Percentiles rank a stretch among this genome's conserved stretches.
Conservation (phyloP, 345 rosid genomes). For the Pugionium cornutum region DNA sequence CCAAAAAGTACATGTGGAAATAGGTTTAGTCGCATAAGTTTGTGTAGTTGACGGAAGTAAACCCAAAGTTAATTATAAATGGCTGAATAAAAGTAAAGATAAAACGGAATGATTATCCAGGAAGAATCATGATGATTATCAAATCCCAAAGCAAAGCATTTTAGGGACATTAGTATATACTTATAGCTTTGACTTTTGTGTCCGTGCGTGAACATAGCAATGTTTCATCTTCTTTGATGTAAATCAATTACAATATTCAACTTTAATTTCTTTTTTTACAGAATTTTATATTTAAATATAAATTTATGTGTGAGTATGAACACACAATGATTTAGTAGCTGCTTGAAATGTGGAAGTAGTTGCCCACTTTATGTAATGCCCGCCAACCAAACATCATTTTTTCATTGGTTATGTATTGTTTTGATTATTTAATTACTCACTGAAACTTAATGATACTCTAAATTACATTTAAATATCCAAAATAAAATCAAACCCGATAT, state of each 20-base stretch:
- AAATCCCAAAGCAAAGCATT: slow-evolving; percentile 41
- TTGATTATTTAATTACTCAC: slow-evolving; percentile 36
- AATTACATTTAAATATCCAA: slow-evolving; percentile 11
- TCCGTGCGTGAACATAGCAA: slow-evolving; percentile 38
- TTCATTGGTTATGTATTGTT: slow-evolving; percentile 27
- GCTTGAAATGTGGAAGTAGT: slow-evolving; percentile 39
- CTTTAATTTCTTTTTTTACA: too few species aligned
- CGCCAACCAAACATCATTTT: slow-evolving; percentile 37
- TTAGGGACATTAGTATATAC: slow-evolving; percentile 29
- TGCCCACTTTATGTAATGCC: slow-evolving; percentile 39
- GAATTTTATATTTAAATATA: too few species aligned
- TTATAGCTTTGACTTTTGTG: slow-evolving; percentile 40
- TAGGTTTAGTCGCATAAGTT: too few species aligned
- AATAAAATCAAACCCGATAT: slow-evolving; percentile 37
- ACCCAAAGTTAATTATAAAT: too few species aligned
- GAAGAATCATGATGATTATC: slow-evolving; percentile 37
- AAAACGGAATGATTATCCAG: slow-evolving; percentile 33
- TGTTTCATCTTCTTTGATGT: slow-evolving; percentile 9
- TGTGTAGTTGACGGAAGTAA: slow-evolving; percentile 4
- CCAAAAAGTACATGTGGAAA: too few species aligned
- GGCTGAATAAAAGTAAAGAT: slow-evolving; percentile 2
- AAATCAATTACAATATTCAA: slow-evolving; percentile 6
- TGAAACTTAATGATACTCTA: slow-evolving; percentile 23
- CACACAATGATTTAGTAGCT: slow-evolving; percentile 39
- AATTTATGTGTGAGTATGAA: slow-evolving; percentile 28